Percentiles rank a stretch among this genome's conserved stretches.
Evolutionary conservation across 2,329 filamentous ascomycete genomes (phyloP).

Genomic region (Metarhizium brunneum): DNA sequence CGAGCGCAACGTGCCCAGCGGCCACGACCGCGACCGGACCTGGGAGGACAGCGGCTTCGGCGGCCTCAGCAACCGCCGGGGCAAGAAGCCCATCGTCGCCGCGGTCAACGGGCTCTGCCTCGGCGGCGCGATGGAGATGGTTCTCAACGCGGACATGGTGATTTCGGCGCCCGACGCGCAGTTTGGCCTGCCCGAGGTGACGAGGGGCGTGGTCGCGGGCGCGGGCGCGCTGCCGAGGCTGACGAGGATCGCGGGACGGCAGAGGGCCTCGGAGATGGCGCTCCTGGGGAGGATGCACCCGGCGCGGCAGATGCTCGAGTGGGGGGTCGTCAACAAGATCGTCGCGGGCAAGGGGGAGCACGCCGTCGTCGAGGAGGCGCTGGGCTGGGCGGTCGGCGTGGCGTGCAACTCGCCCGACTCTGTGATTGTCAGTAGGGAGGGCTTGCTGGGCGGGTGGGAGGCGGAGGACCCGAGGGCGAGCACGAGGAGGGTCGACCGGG

Average conservation of each 20-base stretch:
- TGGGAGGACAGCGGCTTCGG: constrained; percentile 48
- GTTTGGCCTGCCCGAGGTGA: constrained; percentile 65
- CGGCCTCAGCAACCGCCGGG: constrained; percentile 54
- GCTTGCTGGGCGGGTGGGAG: constrained; percentile 65
- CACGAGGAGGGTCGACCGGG: constrained; percentile 46
- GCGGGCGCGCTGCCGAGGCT: constrained; percentile 63
- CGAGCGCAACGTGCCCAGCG: constrained; percentile 9
- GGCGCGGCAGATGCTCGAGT: constrained; percentile 50
- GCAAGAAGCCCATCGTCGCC: constrained; percentile 67
- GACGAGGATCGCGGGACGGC: constrained; percentile 54
- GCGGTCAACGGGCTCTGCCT: constrained; percentile 69
- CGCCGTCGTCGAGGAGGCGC: constrained; percentile 44
- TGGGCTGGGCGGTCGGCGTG: constrained; percentile 52
- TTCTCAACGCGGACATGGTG: constrained; percentile 63
- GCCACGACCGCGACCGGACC: constrained; percentile 8
- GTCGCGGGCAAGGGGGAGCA: constrained; percentile 30
- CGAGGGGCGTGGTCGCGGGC: constrained; percentile 59
- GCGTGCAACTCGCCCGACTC: constrained; percentile 64
- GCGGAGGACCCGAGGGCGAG: constrained; percentile 53
- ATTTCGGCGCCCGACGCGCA: constrained; percentile 47
- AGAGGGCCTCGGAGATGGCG: constrained; percentile 63
- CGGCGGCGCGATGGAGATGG: constrained; percentile 71
- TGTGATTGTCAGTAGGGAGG: constrained; percentile 64
- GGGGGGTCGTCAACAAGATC: constrained; percentile 64
- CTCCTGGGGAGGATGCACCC: constrained; percentile 51